phyloP scores from a whole-genome alignment of 257 asterid genomes.

The Salvia miltiorrhiza region DNA sequence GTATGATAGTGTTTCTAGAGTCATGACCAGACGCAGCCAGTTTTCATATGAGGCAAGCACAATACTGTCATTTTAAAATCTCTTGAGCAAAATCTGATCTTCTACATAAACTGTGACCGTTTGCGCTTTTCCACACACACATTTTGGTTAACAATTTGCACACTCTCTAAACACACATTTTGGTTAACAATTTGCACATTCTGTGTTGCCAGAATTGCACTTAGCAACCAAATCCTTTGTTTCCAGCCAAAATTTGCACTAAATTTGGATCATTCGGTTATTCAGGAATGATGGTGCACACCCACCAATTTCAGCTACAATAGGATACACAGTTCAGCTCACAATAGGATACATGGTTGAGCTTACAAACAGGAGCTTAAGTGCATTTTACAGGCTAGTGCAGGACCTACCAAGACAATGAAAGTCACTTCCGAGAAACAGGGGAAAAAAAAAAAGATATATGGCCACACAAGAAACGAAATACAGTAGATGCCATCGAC shows the following conservation, averaged over 20 bases:
- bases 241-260: background rate
- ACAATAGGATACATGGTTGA: background rate
- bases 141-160: background rate
- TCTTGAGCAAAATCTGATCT: background rate
- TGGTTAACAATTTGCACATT: background rate
- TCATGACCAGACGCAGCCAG: background rate
- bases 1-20: background rate
- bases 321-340: background rate
- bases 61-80: background rate
- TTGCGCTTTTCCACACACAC: background rate
- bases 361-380: background rate
- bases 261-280: background rate
- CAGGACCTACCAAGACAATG: background rate
- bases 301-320: background rate
- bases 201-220: background rate
- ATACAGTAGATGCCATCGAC: conserved; percentile 3
- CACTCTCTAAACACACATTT: too few species aligned
- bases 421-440: background rate
- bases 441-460: background rate
- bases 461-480: background rate
- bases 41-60: conserved; percentile 9
- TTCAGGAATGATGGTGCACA: background rate
- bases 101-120: background rate
- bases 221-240: background rate
- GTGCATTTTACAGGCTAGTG: background rate